phyloP scores from a whole-genome alignment of 371 early-diverging fungal species.

The Thermomucor indicae-seudaticae region DNA sequence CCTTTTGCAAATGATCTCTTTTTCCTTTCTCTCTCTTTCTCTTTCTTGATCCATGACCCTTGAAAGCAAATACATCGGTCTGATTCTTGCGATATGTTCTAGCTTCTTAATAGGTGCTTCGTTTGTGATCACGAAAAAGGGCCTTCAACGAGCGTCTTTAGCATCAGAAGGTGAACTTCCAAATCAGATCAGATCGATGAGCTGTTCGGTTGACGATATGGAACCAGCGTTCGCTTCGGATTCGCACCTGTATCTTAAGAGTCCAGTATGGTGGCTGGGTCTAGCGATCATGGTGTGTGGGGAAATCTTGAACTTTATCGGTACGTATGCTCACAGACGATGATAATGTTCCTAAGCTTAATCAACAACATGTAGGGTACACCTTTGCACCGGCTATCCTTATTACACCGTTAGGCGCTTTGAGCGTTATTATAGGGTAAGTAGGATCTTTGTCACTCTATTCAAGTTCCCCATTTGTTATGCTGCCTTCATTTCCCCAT shows the following conservation, averaged over 20 bases:
- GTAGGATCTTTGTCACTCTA: no score
- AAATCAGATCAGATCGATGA: background rate
- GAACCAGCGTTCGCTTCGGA: slow-evolving; percentile 47
- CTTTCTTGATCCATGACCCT: slow-evolving; percentile 20
- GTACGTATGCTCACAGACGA: slow-evolving; percentile 1
- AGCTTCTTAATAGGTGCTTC: slow-evolving; percentile 77
- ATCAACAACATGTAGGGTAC: slow-evolving; percentile 52
- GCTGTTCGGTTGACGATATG: background rate
- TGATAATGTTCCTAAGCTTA: background rate
- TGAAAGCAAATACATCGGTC: slow-evolving; percentile 79
- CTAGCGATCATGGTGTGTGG: slow-evolving; percentile 81
- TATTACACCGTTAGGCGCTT: slow-evolving; percentile 88
- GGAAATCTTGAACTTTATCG: slow-evolving; percentile 76
- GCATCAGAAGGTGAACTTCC: slow-evolving; percentile 6
- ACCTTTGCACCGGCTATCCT: slow-evolving; percentile 90
- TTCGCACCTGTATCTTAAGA: slow-evolving; percentile 68
- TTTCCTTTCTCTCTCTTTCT: slow-evolving; percentile 5
- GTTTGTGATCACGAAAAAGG: slow-evolving; percentile 86
- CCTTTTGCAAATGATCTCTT: background rate
- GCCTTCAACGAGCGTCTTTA: slow-evolving; percentile 25
- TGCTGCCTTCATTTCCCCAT: no score
- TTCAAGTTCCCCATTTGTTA: no score
- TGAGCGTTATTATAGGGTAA: slow-evolving; percentile 83
- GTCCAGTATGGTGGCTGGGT: slow-evolving; percentile 85
- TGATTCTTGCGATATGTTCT: slow-evolving; percentile 79